Conservation (phyloP, 768 basidiomycete species). For the Phlebiopsis gigantea region DNA sequence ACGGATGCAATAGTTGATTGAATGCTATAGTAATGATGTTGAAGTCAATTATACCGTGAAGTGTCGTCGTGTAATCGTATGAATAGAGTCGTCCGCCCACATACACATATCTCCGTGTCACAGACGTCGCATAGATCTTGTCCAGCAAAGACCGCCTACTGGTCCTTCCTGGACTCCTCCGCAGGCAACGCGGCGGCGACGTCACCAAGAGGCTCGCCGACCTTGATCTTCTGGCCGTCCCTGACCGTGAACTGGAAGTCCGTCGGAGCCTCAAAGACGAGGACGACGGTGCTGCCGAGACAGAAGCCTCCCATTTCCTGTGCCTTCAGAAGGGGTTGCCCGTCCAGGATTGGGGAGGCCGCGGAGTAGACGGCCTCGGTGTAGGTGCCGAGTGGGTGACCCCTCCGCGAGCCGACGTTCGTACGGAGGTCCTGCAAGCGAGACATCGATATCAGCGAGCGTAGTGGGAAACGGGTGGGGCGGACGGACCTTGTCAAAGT, state of each 20-base stretch:
- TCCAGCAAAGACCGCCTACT: not conserved
- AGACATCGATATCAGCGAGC: too few species aligned
- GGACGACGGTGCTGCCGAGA: conserved; percentile 91
- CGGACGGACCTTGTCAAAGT: conserved; percentile 77
- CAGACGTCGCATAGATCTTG: not conserved
- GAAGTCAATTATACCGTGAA: not conserved
- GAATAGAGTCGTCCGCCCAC: not conserved
- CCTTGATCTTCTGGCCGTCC: conserved; percentile 80
- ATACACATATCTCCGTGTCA: not conserved
- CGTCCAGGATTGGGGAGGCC: conserved; percentile 77
- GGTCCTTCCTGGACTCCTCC: conserved; percentile 12
- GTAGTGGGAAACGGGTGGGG: not conserved
- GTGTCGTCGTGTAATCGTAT: not conserved
- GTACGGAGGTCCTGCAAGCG: conserved; percentile 84
- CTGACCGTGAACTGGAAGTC: conserved; percentile 74
- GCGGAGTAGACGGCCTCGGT: conserved; percentile 87
- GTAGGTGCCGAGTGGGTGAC: conserved; percentile 80
- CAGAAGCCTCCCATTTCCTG: conserved; percentile 99
- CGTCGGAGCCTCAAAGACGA: conserved; percentile 92
- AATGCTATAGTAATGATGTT: not conserved
- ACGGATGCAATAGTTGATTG: not conserved
- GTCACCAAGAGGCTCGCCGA: conserved; percentile 79
- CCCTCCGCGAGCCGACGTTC: conserved; percentile 67
- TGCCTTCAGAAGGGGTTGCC: conserved; percentile 81
- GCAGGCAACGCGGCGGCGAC: conserved; percentile 5